phyloP scores from a whole-genome alignment of 2,329 filamentous ascomycete genomes.

The Clonostachys sp. region DNA sequence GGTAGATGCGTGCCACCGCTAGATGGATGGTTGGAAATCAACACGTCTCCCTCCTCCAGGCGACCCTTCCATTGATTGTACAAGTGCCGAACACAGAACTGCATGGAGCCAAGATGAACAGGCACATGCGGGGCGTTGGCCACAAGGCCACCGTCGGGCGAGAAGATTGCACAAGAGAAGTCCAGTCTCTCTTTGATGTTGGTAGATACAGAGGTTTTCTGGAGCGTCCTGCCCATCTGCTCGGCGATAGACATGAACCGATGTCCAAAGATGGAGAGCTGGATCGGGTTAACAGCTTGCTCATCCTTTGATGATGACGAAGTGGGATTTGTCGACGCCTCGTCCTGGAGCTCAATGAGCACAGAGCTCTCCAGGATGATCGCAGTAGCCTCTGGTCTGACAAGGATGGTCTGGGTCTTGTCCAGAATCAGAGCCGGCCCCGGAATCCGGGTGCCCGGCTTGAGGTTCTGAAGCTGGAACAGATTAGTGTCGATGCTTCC shows the following conservation, averaged over 20 bases:
- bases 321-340: not conserved
- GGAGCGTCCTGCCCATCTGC: constrained; percentile 52
- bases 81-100: constrained; percentile 29
- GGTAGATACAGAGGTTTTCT: constrained; percentile 55
- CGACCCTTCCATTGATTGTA: constrained; percentile 22
- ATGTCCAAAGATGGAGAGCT: constrained; percentile 49
- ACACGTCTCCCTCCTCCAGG: constrained; percentile 28
- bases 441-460: constrained; percentile 6
- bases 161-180: constrained; percentile 36
- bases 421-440: constrained; percentile 25
- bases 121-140: constrained; percentile 35
- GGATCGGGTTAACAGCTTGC: constrained; percentile 39
- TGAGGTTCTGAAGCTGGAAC: constrained; percentile 1
- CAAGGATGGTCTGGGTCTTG: constrained; percentile 21
- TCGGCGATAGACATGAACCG: constrained; percentile 56
- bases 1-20: constrained; percentile 32
- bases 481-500: not conserved
- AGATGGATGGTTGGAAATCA: constrained; percentile 30
- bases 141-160: constrained; percentile 28
- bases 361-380: constrained; percentile 20
- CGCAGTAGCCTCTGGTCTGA: constrained; percentile 15
- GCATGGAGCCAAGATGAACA: constrained; percentile 33
- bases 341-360: constrained; percentile 14
- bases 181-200: constrained; percentile 38
- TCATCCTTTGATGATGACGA: not conserved